These are phyloP conservation scores for Epichloe amarillans DNA, from an alignment of 2,329 filamentous ascomycete species.

Conservation along the genomic window DNA sequence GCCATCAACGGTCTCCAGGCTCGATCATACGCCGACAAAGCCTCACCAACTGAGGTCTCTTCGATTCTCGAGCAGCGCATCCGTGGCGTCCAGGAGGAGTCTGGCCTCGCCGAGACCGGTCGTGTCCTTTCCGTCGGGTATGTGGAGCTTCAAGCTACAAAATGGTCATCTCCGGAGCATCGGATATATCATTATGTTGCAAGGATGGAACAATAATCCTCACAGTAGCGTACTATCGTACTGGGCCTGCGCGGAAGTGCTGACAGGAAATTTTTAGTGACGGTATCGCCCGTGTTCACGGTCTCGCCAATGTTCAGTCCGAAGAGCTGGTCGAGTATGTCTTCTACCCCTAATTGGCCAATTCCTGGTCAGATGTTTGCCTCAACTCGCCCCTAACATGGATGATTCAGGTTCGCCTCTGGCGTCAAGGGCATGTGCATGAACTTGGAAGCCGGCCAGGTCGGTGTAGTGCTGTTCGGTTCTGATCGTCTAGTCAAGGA, in stretches of 20 bases:
- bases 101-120: slow-evolving; percentile 92
- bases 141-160: slow-evolving; percentile 28
- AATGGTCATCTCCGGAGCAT: neutral
- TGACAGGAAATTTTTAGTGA: slow-evolving; percentile 52
- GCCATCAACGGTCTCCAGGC: slow-evolving; percentile 49
- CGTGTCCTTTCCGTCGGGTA: slow-evolving; percentile 98
- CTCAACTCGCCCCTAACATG: slow-evolving; percentile 10
- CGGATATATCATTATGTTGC: neutral
- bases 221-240: neutral
- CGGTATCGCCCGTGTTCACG: slow-evolving; percentile 99
- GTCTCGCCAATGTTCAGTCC: slow-evolving; percentile 99
- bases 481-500: slow-evolving; percentile 99
- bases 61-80: slow-evolving; percentile 99
- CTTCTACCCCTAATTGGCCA: slow-evolving; percentile 3
- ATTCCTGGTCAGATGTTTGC: neutral
- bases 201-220: neutral
- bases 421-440: slow-evolving; percentile 99
- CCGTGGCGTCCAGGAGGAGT: slow-evolving; percentile 94
- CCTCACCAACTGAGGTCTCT: slow-evolving; percentile 92
- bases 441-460: slow-evolving; percentile 99
- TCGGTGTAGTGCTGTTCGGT: slow-evolving; percentile 99
- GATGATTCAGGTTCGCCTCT: slow-evolving; percentile 72
- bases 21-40: slow-evolving; percentile 88
- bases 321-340: slow-evolving; percentile 99
- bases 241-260: slow-evolving; percentile 5